Percentiles rank a stretch among this genome's conserved stretches.
Evolutionary conservation across 2,329 filamentous ascomycete species (phyloP).

Genomic region (Cryphonectria japonica): DNA sequence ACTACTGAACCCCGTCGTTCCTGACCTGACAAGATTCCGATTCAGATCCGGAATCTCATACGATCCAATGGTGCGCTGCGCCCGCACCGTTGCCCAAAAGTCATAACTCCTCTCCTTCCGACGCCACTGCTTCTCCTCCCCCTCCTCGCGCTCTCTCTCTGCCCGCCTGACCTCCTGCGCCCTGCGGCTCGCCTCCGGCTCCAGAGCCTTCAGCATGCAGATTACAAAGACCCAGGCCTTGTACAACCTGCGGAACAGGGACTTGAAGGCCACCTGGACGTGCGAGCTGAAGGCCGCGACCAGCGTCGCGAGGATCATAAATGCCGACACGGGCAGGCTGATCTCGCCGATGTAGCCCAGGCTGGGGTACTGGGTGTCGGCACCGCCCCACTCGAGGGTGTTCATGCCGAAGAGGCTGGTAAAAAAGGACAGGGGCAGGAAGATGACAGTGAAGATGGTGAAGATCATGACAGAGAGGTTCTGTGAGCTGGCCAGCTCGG

Average conservation of each 20-base stretch:
- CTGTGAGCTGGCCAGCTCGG: conserved; percentile 64
- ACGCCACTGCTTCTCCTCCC: conserved; percentile 30
- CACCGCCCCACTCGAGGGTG: conserved; percentile 57
- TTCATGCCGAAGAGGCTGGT: conserved; percentile 70
- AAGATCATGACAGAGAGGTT: conserved; percentile 69
- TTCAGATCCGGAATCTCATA: conserved; percentile 46
- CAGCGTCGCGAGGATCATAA: conserved; percentile 54
- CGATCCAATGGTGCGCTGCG: conserved; percentile 34
- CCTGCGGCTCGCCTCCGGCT: conserved; percentile 34
- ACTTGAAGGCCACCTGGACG: conserved; percentile 40
- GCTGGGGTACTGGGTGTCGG: conserved; percentile 49
- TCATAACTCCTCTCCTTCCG: conserved; percentile 43
- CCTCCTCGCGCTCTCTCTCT: conserved; percentile 32
- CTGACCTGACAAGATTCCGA: conserved; percentile 30
- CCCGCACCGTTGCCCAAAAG: conserved; percentile 45
- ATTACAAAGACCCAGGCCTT: conserved; percentile 1
- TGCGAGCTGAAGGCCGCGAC: conserved; percentile 59
- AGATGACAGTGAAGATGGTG: conserved; percentile 66
- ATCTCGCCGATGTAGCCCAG: conserved; percentile 52
- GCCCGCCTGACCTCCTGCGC: conserved; percentile 28
- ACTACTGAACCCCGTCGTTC: conserved; percentile 21
- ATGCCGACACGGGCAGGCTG: conserved; percentile 51
- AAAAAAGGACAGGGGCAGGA: conserved; percentile 67
- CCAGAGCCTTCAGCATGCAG: conserved; percentile 31
- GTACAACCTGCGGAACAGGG: conserved; percentile 26